Evolutionary conservation across 2,329 filamentous ascomycete species (phyloP), one percentile per base, ranked within the genome.

Genomic region (Fusarium palustre): DNA sequence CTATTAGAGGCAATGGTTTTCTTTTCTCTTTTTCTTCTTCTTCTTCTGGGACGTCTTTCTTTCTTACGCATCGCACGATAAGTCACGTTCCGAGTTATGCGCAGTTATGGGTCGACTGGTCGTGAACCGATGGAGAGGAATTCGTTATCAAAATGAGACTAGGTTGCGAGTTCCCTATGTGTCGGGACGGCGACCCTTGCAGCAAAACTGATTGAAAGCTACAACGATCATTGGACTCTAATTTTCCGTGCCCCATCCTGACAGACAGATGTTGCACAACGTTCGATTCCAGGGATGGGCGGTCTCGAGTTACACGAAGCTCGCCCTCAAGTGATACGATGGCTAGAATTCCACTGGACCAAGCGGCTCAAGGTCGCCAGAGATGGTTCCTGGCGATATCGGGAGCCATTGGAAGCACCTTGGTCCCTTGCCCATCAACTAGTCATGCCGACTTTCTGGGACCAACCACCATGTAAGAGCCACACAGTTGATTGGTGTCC

Each of bases 141-240:
- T 36, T 28, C 52, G 58, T 50, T 48, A 55, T 47, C 55, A 66
- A 34, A 52, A 49, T 38, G 22, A 64, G 60, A 58, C 42, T 63
- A 64, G 59, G 16, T 48, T 64, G 50, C 59, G 59, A 50, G 34
- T 53, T 43, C 33, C 38, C 52, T 41, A 22, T 33, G 28, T 22
- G 30, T 28, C 25, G 47, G 28, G 56, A 20, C 30, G 18, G 20
- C 24, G 33, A 15, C 59, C 60, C 38, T 57, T 64, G 60, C 60
- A 49, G 43, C 20, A 42, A 42, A 28, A 53, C 47, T 62, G 38
- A 47, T 52, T 48, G 30, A 69, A 36, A 54, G n/a, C 42, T 46
- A n/a, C n/a, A 28, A 30, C 20, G 33, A 22, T 5, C 34, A 61
- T 66, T 69, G 66, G 66, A 57, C 30, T 60, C 56, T 68, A 66